These are phyloP conservation scores for Chara braunii DNA, from an alignment of 139 green algal species.

Conservation along the genomic window DNA sequence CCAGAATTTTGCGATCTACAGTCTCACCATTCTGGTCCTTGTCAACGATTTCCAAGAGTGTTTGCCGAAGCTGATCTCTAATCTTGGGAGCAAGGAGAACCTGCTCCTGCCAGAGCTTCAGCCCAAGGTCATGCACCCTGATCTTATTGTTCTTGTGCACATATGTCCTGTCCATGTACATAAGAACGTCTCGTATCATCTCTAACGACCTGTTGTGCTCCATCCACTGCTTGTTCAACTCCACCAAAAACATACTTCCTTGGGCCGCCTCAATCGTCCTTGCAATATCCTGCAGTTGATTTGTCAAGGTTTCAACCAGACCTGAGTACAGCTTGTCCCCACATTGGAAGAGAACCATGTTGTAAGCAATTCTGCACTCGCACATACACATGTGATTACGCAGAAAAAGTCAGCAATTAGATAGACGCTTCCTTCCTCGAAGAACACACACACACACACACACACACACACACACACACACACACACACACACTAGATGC, in stretches of 20 bases:
- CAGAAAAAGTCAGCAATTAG: too few relatives aligned
- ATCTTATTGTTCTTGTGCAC: constrained; percentile 78
- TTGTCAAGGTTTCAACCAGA: constrained; percentile 61
- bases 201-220: constrained; percentile 83
- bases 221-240: constrained; percentile 82
- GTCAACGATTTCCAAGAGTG: constrained; percentile 63
- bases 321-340: constrained; percentile 85
- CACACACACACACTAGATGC: too few relatives aligned
- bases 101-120: constrained; percentile 83
- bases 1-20: constrained; percentile 70
- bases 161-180: constrained; percentile 98
- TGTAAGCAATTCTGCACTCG: constrained; percentile 82
- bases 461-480: too few relatives aligned
- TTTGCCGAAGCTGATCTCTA: constrained; percentile 56
- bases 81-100: constrained; percentile 73
- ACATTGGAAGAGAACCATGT: constrained; percentile 98
- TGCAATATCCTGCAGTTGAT: constrained; percentile 66
- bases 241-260: constrained; percentile 71
- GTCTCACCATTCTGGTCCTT: constrained; percentile 75
- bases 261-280: constrained; percentile 58
- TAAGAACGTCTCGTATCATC: constrained; percentile 95
- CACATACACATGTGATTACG: too few relatives aligned
- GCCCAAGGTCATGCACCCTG: constrained; percentile 80
- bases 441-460: too few relatives aligned
- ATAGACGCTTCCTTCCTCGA: too few relatives aligned